These are phyloP conservation scores for Cladophialophora exuberans DNA, from an alignment of 2,329 filamentous ascomycete genomes.

Conservation along the genomic window DNA sequence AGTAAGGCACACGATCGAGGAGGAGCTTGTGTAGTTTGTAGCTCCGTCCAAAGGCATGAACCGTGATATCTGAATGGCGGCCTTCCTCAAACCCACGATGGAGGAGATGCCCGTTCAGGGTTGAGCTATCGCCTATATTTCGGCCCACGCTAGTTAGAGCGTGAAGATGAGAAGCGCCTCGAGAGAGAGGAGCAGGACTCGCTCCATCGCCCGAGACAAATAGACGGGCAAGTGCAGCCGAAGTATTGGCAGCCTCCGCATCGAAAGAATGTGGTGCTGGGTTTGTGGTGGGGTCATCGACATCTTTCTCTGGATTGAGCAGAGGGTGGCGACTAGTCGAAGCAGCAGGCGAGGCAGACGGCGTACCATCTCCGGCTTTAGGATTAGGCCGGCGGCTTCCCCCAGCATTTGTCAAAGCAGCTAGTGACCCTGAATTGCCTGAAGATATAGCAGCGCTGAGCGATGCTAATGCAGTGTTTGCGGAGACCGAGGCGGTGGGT, in stretches of 20 bases:
- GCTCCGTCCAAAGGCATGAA: conserved; percentile 55
- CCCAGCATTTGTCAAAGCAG: conserved; percentile 32
- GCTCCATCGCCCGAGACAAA: conserved; percentile 34
- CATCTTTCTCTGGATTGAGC: conserved; percentile 38
- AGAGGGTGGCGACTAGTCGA: conserved; percentile 29
- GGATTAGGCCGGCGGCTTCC: conserved; percentile 22
- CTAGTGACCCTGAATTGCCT: conserved; percentile 35
- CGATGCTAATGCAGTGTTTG: conserved; percentile 40
- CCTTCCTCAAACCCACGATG: conserved; percentile 56
- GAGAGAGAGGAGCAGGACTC: conserved; percentile 32
- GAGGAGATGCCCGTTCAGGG: conserved; percentile 57
- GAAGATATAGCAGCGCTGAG: conserved; percentile 37
- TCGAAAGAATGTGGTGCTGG: conserved; percentile 21
- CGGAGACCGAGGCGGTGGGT: conserved; percentile 40
- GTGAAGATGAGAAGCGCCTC: conserved; percentile 35
- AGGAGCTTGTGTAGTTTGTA: conserved; percentile 59
- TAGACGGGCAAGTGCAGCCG: conserved; percentile 36
- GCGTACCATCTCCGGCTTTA: conserved; percentile 20
- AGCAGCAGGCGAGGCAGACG: conserved; percentile 15
- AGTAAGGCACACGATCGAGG: conserved; percentile 60
- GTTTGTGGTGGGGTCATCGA: conserved; percentile 36
- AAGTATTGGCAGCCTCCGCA: conserved; percentile 31
- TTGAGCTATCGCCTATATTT: conserved; percentile 40
- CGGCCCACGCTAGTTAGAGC: conserved; percentile 31
- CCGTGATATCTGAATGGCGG: conserved; percentile 57